A percentile compares a stretch with the other conserved stretches of the same genome.
These are phyloP conservation scores for Corylus avellana DNA, from an alignment of 306 rosid species.

Conservation along the genomic window DNA sequence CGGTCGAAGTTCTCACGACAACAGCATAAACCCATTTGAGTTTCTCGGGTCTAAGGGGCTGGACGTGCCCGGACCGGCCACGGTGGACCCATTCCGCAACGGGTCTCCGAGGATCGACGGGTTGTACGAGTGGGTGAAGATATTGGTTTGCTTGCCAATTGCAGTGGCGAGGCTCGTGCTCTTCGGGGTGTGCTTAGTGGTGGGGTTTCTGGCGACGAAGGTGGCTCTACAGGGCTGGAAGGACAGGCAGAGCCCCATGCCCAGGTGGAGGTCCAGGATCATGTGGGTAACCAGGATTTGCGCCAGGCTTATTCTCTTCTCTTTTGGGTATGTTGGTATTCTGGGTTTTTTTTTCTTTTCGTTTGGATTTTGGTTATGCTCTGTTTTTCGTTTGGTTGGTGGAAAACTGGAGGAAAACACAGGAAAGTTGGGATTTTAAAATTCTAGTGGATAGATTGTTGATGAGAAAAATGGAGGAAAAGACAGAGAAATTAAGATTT, in stretches of 20 bases:
- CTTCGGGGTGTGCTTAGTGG: slow-evolving; percentile 54
- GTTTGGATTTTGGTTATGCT: background rate
- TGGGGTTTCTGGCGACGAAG: slow-evolving; percentile 75
- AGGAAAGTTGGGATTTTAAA: background rate
- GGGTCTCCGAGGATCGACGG: slow-evolving; percentile 51
- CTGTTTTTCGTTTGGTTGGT: background rate
- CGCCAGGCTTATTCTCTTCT: slow-evolving; percentile 74
- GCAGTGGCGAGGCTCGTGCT: slow-evolving; percentile 56
- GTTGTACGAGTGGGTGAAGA: slow-evolving; percentile 69
- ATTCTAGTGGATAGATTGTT: background rate
- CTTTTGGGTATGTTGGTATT: slow-evolving; percentile 67
- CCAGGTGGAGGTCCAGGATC: slow-evolving; percentile 71
- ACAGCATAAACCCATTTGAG: slow-evolving; percentile 37
- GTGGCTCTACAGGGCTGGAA: slow-evolving; percentile 81
- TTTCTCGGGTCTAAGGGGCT: slow-evolving; percentile 57
- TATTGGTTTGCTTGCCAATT: slow-evolving; percentile 55
- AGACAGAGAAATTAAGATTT: background rate
- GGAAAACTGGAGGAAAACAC: slow-evolving; percentile 6
- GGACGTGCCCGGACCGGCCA: slow-evolving; percentile 45
- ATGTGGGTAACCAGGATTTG: slow-evolving; percentile 86
- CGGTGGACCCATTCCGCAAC: slow-evolving; percentile 80
- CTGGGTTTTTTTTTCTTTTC: background rate
- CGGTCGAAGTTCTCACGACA: slow-evolving; percentile 19
- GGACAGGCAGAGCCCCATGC: slow-evolving; percentile 78
- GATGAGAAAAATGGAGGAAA: background rate